Evolutionary conservation across 2,329 filamentous ascomycete species (phyloP).

Genomic region (Colletotrichum sp.): DNA sequence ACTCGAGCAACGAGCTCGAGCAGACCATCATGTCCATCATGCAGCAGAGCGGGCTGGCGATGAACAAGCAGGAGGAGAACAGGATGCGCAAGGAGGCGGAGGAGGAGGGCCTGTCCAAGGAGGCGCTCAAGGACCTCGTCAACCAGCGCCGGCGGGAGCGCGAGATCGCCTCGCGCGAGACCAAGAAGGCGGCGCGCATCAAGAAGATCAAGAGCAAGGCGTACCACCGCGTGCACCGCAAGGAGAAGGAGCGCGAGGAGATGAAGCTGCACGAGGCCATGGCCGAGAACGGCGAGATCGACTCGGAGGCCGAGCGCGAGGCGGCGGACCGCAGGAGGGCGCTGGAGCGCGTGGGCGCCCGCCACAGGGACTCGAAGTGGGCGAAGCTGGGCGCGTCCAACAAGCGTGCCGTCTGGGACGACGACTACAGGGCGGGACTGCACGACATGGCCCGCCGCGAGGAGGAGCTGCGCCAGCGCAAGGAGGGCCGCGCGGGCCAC

Average conservation of each 20-base stretch:
- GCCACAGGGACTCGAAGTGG: slow-evolving; percentile 91
- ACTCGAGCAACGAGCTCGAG: slow-evolving; percentile 79
- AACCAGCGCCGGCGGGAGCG: slow-evolving; percentile 80
- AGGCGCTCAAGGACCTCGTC: slow-evolving; percentile 74
- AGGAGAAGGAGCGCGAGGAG: slow-evolving; percentile 64
- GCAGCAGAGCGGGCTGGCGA: slow-evolving; percentile 81
- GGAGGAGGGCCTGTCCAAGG: slow-evolving; percentile 72
- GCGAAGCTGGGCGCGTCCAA: slow-evolving; percentile 82
- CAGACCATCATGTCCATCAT: slow-evolving; percentile 86
- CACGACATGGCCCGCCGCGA: slow-evolving; percentile 83
- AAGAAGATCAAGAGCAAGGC: slow-evolving; percentile 99
- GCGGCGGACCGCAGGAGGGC: slow-evolving; percentile 76
- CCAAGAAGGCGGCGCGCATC: slow-evolving; percentile 87
- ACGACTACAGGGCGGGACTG: slow-evolving; percentile 79
- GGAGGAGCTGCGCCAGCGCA: slow-evolving; percentile 80
- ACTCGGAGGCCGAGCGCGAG: slow-evolving; percentile 70
- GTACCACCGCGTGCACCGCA: slow-evolving; percentile 90
- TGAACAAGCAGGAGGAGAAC: slow-evolving; percentile 45
- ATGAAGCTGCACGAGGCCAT: slow-evolving; percentile 56
- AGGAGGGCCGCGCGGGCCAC: slow-evolving; percentile 70
- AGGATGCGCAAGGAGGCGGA: slow-evolving; percentile 68
- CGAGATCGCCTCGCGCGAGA: slow-evolving; percentile 87
- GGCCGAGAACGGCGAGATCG: slow-evolving; percentile 63
- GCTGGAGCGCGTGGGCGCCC: slow-evolving; percentile 82
- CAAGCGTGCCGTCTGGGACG: slow-evolving; percentile 86